Percentiles rank a stretch among this genome's conserved stretches.
These are phyloP conservation scores for Hymenoscyphus repandus DNA, from an alignment of 2,329 filamentous ascomycete genomes.

Conservation along the genomic window DNA sequence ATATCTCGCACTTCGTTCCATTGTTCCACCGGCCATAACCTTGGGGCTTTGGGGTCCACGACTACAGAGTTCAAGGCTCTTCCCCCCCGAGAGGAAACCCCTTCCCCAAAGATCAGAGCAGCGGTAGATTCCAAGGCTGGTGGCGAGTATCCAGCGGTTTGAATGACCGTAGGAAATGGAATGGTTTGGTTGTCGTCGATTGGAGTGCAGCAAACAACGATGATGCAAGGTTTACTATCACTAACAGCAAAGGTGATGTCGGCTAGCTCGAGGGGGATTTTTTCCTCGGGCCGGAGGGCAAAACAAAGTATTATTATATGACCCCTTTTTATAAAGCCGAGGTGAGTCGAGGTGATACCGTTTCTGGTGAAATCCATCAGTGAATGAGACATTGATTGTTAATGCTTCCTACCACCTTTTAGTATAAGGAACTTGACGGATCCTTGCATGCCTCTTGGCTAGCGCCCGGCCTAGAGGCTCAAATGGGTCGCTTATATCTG, in stretches of 20 bases:
- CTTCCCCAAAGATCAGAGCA: conserved; percentile 45
- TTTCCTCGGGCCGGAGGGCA: conserved; percentile 36
- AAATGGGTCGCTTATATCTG: conserved; percentile 59
- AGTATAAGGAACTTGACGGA: conserved; percentile 70
- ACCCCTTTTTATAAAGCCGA: conserved; percentile 30
- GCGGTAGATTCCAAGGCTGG: conserved; percentile 46
- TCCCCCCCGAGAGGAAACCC: neutral
- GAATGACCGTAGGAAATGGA: conserved; percentile 47
- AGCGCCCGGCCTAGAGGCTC: conserved; percentile 64
- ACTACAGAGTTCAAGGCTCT: neutral
- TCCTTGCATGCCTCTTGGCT: conserved; percentile 50
- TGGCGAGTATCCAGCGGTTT: conserved; percentile 43
- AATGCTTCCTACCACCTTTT: conserved; percentile 34
- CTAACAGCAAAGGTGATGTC: conserved; percentile 36
- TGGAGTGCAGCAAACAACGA: conserved; percentile 47
- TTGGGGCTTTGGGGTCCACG: conserved; percentile 9
- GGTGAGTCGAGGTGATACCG: conserved; percentile 44
- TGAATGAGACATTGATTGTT: neutral
- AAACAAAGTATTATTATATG: conserved; percentile 44
- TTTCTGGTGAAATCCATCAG: conserved; percentile 17
- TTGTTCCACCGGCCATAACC: conserved; percentile 28
- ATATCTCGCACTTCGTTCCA: conserved; percentile 29
- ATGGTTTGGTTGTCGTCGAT: conserved; percentile 35
- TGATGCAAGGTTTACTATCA: conserved; percentile 45
- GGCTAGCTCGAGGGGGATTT: conserved; percentile 47